Evolutionary conservation across 2,329 filamentous ascomycete species (phyloP).

Genomic region (Catunica adiposa): DNA sequence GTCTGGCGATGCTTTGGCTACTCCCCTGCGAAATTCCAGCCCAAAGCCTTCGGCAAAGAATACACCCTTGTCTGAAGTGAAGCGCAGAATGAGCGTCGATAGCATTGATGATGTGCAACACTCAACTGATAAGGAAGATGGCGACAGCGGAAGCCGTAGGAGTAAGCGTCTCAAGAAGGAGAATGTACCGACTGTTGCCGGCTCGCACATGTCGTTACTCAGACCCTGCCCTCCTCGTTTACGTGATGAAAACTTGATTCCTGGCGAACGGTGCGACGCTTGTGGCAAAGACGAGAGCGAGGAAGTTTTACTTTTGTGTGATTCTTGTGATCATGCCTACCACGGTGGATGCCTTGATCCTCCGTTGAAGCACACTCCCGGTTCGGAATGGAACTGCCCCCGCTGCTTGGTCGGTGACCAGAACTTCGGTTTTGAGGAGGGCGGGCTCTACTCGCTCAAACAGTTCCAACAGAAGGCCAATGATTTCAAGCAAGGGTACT

Average conservation of each 20-base stretch:
- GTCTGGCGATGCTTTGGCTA: constrained; percentile 5
- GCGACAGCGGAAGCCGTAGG: constrained; percentile 53
- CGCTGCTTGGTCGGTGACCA: constrained; percentile 90
- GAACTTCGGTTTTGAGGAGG: constrained; percentile 94
- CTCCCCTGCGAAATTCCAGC: constrained; percentile 33
- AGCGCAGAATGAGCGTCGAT: constrained; percentile 56
- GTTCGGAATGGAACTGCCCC: constrained; percentile 89
- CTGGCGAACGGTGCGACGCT: constrained; percentile 59
- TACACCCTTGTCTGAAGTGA: constrained; percentile 46
- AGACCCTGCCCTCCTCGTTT: constrained; percentile 61
- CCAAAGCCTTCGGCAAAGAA: constrained; percentile 47
- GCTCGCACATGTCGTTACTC: constrained; percentile 91
- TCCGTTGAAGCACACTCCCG: constrained; percentile 57
- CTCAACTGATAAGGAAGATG: constrained; percentile 37
- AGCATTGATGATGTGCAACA: constrained; percentile 35
- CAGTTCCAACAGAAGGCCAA: constrained; percentile 94
- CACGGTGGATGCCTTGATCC: constrained; percentile 84
- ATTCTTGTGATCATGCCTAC: constrained; percentile 78
- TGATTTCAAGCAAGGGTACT: constrained; percentile 88
- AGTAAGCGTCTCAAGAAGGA: constrained; percentile 86
- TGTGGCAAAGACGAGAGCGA: constrained; percentile 67
- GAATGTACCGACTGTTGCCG: constrained; percentile 68
- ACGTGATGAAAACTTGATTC: constrained; percentile 32
- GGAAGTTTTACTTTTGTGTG: constrained; percentile 60
- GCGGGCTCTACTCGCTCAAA: constrained; percentile 82